phyloP scores from a whole-genome alignment of 495 filamentous ascomycete genomes.

The Hypoxylon lienhwacheense region DNA sequence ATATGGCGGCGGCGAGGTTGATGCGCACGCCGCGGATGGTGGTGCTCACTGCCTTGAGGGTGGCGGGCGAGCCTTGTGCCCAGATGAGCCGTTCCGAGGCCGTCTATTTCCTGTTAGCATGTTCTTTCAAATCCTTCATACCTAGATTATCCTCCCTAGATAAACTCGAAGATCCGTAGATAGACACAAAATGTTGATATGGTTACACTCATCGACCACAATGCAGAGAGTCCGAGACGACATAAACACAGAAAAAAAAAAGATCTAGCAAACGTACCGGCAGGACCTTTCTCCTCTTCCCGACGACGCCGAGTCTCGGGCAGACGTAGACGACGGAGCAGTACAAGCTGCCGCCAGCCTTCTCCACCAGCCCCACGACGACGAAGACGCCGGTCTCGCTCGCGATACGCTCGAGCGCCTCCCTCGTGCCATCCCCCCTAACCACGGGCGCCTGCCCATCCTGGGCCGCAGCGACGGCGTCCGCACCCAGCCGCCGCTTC shows the following conservation, averaged over 20 bases:
- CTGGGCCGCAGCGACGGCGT: conserved; percentile 36
- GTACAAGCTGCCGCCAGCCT: conserved; percentile 77
- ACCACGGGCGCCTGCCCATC: conserved; percentile 49
- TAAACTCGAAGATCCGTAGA: too few species aligned
- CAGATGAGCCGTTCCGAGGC: conserved; percentile 82
- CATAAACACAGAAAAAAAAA: not conserved
- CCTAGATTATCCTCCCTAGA: too few species aligned
- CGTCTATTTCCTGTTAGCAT: conserved; percentile 53
- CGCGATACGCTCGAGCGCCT: conserved; percentile 74
- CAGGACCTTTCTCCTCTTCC: conserved; percentile 95
- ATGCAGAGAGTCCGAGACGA: too few species aligned
- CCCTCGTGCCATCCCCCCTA: conserved; percentile 84
- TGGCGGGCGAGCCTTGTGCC: conserved; percentile 82
- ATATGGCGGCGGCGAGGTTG: conserved; percentile 83
- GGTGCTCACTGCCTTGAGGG: conserved; percentile 79
- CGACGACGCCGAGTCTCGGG: conserved; percentile 67
- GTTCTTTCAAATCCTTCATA: not conserved
- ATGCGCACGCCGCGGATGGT: conserved; percentile 75
- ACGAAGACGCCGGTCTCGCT: conserved; percentile 77
- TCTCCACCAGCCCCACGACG: conserved; percentile 77
- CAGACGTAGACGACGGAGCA: conserved; percentile 84
- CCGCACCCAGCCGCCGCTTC: conserved; percentile 57
- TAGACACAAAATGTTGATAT: too few species aligned
- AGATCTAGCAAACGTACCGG: conserved; percentile 53
- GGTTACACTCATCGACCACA: too few species aligned